Conservation (phyloP, 2,329 filamentous ascomycete species). For the Colletotrichum tofieldiae region DNA sequence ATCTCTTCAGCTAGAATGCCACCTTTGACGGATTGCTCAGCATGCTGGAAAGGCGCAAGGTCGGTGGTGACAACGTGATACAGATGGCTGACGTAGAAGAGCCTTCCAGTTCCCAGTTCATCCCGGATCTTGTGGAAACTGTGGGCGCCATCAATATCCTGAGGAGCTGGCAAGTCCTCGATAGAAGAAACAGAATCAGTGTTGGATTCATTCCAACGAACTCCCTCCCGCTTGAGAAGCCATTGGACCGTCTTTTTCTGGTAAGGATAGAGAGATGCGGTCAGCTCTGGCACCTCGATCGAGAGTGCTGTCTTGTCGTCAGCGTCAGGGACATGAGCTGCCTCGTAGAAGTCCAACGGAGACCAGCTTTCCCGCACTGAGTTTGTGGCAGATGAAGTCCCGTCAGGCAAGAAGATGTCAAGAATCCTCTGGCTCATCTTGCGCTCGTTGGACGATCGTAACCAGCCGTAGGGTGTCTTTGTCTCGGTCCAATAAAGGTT, state of each 20-base stretch:
- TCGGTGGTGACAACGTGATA: conserved; percentile 73
- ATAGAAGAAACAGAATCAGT: conserved; percentile 44
- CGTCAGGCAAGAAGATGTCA: conserved; percentile 53
- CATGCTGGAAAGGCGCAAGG: conserved; percentile 58
- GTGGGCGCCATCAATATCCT: conserved; percentile 25
- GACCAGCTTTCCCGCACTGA: conserved; percentile 53
- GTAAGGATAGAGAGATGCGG: conserved; percentile 77
- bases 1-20: conserved; percentile 87
- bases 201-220: conserved; percentile 58
- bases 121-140: conserved; percentile 32
- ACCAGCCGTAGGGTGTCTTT: conserved; percentile 48
- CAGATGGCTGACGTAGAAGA: conserved; percentile 73
- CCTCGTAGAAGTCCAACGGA: conserved; percentile 77
- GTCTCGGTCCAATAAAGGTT: conserved; percentile 62
- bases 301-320: conserved; percentile 55
- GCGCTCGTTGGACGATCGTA: conserved; percentile 52
- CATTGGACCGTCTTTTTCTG: conserved; percentile 80
- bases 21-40: conserved; percentile 63
- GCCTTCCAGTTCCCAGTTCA: background rate
- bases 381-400: conserved; percentile 45
- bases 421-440: conserved; percentile 55
- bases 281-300: conserved; percentile 61
- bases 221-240: conserved; percentile 78
- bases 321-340: conserved; percentile 73
- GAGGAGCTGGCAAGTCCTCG: conserved; percentile 36